Percentiles rank a stretch among this genome's conserved stretches.
Evolutionary conservation across 352 stramenopile species (phyloP).

Genomic region (Phytophthora meadii): DNA sequence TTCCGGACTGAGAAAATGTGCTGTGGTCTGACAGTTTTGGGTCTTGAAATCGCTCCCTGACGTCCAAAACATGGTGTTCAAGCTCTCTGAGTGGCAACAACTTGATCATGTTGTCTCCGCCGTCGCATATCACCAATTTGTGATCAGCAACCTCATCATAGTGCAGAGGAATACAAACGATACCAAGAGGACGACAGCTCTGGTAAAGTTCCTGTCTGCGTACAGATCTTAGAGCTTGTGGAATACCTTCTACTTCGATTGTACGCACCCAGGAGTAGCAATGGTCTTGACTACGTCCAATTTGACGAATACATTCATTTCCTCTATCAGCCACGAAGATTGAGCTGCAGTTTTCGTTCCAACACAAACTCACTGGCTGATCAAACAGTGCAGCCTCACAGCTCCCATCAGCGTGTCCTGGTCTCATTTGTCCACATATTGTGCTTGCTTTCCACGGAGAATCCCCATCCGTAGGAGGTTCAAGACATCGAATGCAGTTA

Average conservation of each 20-base stretch:
- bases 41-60: not conserved
- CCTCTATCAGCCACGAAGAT: slow-evolving; percentile 55
- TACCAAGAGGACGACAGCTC: slow-evolving; percentile 23
- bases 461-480: slow-evolving; percentile 10
- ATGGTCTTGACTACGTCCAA: slow-evolving; percentile 38
- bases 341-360: slow-evolving; percentile 23
- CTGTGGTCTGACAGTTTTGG: slow-evolving; percentile 10
- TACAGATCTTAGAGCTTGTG: slow-evolving; percentile 7
- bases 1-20: slow-evolving; percentile 7
- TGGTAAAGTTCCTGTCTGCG: slow-evolving; percentile 5
- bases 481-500: slow-evolving; percentile 56
- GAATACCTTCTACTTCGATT: slow-evolving; percentile 40
- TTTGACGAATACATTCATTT: slow-evolving; percentile 53
- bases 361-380: slow-evolving; percentile 46
- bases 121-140: slow-evolving; percentile 34
- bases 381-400: slow-evolving; percentile 44
- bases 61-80: not conserved
- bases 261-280: slow-evolving; percentile 50
- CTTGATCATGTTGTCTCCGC: slow-evolving; percentile 34
- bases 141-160: not conserved
- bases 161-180: slow-evolving; percentile 18
- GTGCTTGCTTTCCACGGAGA: slow-evolving; percentile 37
- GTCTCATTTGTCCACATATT: slow-evolving; percentile 32
- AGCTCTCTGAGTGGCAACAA: slow-evolving; percentile 24
- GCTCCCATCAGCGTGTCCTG: slow-evolving; percentile 43